A percentile compares a stretch with the other conserved stretches of the same genome.
phyloP scores from a whole-genome alignment of 306 rosid genomes.

The Rosa persica region DNA sequence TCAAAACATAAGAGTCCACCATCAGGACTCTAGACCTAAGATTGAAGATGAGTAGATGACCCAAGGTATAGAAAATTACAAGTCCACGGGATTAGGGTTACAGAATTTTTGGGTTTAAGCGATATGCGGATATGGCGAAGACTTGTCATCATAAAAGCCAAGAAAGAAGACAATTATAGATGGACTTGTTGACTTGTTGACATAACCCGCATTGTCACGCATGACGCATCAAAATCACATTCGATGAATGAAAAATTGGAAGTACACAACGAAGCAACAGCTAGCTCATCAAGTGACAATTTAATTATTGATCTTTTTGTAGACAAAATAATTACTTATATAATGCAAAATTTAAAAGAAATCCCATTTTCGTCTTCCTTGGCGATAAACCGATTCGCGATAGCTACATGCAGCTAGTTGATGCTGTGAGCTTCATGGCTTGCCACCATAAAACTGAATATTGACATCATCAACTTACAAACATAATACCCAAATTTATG shows the following conservation, averaged over 20 bases:
- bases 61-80: too few species aligned
- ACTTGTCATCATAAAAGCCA: background rate
- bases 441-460: background rate
- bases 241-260: background rate
- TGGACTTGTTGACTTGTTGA: background rate
- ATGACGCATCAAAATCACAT: background rate
- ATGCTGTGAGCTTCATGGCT: background rate
- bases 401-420: background rate
- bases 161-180: background rate
- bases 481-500: background rate
- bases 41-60: too few species aligned
- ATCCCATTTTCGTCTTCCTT: background rate
- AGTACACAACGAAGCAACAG: background rate
- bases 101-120: too few species aligned
- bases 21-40: too few species aligned
- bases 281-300: background rate
- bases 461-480: background rate
- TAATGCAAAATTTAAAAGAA: background rate
- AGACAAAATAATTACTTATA: background rate
- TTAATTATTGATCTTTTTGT: background rate
- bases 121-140: too few species aligned
- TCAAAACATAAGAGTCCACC: too few species aligned
- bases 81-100: too few species aligned
- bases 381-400: background rate
- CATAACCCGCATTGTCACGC: background rate